Conservation (phyloP, 2,329 filamentous ascomycete species). For the Purpureocillium lavendulum region DNA sequence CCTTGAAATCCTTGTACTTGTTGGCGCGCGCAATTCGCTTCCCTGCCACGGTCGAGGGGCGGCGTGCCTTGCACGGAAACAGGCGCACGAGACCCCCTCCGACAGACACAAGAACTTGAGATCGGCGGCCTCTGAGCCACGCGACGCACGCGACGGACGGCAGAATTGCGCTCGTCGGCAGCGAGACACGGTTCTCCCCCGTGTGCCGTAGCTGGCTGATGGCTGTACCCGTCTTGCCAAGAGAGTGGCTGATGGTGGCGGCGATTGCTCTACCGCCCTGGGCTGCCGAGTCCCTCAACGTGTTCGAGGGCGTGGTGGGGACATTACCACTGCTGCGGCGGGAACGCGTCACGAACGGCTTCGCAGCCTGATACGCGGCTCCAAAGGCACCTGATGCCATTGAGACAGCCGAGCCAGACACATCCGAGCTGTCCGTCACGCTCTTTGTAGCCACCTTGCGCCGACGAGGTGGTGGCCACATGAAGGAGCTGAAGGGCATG, state of each 20-base stretch:
- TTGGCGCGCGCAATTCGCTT: slow-evolving; percentile 45
- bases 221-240: slow-evolving; percentile 63
- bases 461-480: slow-evolving; percentile 71
- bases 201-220: slow-evolving; percentile 66
- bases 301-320: slow-evolving; percentile 27
- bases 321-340: slow-evolving; percentile 38
- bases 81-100: slow-evolving; percentile 58
- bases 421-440: slow-evolving; percentile 38
- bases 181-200: slow-evolving; percentile 64
- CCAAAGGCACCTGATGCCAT: slow-evolving; percentile 64
- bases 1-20: slow-evolving; percentile 57
- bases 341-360: slow-evolving; percentile 47
- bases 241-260: slow-evolving; percentile 64
- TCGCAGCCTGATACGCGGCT: slow-evolving; percentile 61
- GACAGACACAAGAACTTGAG: slow-evolving; percentile 55
- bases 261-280: slow-evolving; percentile 66
- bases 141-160: slow-evolving; percentile 53
- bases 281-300: slow-evolving; percentile 52
- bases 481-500: slow-evolving; percentile 71
- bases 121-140: slow-evolving; percentile 56
- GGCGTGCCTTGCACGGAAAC: slow-evolving; percentile 51
- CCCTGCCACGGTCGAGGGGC: slow-evolving; percentile 43
- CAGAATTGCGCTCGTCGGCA: slow-evolving; percentile 47
- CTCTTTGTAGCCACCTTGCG: slow-evolving; percentile 35
- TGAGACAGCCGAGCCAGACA: slow-evolving; percentile 49